Base-by-base conservation (phyloP, 176 grass and related monocot genomes). In the Zoysia japonica region DNA sequence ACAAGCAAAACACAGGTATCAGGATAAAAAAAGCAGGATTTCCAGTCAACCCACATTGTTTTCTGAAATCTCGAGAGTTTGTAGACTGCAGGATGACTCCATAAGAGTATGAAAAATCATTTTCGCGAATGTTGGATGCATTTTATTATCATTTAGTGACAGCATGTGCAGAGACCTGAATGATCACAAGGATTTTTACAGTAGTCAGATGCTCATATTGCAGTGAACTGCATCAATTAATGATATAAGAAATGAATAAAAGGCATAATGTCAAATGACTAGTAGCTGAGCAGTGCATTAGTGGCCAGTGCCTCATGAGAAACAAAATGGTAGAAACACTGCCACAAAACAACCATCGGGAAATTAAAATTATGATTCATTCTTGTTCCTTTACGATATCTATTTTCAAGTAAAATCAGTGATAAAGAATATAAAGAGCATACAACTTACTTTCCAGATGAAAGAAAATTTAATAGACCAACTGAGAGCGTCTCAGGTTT, bases 21-120 rank as follows among this genome's bases (percentile, higher is more conserved):
- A 54, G 7, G 16, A 70, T 20, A 72, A 73, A 61, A 37, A 64
- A 35, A 61, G 37, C 41, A 66, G 4, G 13, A 20, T 65, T n/a
- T 81, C 17, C 15, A 82, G 78, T 75, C 16, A 72, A 88, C 82
- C 60, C 69, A 91, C 89, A 72, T 91, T 71, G 57, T 88, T 82
- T 69, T 91, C 82, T 40, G 85, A 85, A 79, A 88, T 83, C 36
- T 91, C 89, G 60, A 91, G 89, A 5, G 53, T 82, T 67, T 75
- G 78, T 83, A 91, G 79, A 75, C 59, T 49, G n/a, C 53, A 79
- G 36, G 86, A 83, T 3, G 69, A 83, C 67, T 70, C 43, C 41
- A 88, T 48, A 9, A 91, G 85, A 79, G 82, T 75, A 74, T 76
- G 78, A 56, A 85, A 64, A 82, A 91, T 79, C 68, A 76, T 71